Conservation (phyloP, 257 asterid species). For the Nicotiana otophora region DNA sequence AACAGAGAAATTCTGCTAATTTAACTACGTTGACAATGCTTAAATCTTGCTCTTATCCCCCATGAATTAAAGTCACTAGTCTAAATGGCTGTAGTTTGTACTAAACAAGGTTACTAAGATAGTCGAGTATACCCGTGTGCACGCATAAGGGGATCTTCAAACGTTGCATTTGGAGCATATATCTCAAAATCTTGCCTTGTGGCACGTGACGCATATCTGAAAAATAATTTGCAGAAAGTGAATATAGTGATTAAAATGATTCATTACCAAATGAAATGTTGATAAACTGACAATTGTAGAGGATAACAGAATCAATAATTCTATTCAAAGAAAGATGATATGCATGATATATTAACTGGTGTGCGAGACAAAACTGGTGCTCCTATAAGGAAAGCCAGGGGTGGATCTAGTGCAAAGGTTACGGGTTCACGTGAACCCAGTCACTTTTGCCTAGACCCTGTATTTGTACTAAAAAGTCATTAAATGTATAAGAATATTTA, state of each 20-base stretch:
- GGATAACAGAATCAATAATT: not conserved
- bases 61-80: not conserved
- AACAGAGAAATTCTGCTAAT: not conserved
- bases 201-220: constrained; percentile 74
- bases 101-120: not conserved
- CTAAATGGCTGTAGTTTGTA: not conserved
- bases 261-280: not conserved
- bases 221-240: constrained; percentile 2
- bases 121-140: constrained; percentile 61
- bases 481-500: no score
- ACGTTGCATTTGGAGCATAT: constrained; percentile 68
- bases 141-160: constrained; percentile 87
- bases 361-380: not conserved
- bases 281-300: not conserved
- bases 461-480: no score
- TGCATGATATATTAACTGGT: not conserved
- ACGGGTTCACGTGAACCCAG: no score
- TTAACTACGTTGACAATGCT: not conserved
- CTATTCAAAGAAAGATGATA: not conserved
- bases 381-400: not conserved
- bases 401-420: no score
- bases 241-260: not conserved
- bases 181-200: constrained; percentile 70
- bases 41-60: not conserved
- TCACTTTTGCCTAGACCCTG: no score